Conservation (phyloP, 1,284 basidiomycete species). For the Meripilus lineatus region DNA sequence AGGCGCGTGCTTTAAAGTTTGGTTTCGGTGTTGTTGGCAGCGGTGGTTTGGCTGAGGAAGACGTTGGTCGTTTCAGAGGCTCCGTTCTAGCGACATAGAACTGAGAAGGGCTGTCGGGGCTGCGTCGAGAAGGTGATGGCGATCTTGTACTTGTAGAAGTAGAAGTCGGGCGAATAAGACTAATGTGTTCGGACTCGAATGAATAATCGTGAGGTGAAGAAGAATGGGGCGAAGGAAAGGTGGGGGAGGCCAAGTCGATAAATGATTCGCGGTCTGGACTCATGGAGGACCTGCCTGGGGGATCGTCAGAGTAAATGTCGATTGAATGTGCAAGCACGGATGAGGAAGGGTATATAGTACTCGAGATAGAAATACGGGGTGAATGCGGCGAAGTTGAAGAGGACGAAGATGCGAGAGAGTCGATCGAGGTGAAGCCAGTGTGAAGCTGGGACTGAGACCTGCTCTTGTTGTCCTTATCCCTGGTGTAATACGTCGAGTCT, state of each 20-base stretch:
- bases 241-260: conserved; percentile 50
- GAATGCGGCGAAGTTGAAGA: conserved; percentile 31
- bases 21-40: conserved; percentile 24
- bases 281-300: conserved; percentile 19
- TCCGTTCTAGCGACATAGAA: no score
- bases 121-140: no score
- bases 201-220: no score
- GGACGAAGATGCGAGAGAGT: no score
- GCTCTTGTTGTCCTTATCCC: no score
- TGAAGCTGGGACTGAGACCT: no score
- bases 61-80: no score
- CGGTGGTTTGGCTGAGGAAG: background rate
- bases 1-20: conserved; percentile 21
- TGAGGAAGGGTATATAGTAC: conserved; percentile 33
- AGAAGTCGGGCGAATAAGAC: background rate
- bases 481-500: no score
- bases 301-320: conserved; percentile 22
- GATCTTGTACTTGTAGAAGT: no score
- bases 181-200: conserved; percentile 12
- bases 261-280: conserved; percentile 43
- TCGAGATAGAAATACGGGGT: conserved; percentile 40
- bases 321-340: conserved; percentile 25
- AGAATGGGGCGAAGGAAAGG: conserved; percentile 19
- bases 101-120: no score
- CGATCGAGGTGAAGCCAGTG: no score